phyloP scores from a whole-genome alignment of 2,329 filamentous ascomycete species.

The Aureobasidium sp. region DNA sequence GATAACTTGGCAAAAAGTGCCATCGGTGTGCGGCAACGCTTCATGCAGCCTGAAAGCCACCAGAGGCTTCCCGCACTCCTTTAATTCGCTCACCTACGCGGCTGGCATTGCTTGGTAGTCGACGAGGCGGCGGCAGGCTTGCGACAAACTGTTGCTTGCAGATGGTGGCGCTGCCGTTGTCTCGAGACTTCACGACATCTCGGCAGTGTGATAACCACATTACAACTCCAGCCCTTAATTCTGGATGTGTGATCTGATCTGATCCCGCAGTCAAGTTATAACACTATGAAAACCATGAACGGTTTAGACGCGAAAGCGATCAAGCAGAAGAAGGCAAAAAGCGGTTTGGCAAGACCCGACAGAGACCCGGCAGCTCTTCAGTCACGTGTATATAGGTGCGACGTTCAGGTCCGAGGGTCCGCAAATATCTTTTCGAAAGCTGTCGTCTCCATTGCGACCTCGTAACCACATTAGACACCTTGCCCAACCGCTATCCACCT shows the following conservation, averaged over 20 bases:
- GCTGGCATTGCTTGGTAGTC: conserved; percentile 4
- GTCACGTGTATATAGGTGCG: too few relatives aligned
- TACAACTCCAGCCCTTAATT: background rate
- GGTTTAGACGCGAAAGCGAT: too few relatives aligned
- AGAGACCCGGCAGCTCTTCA: too few relatives aligned
- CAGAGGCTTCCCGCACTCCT: background rate
- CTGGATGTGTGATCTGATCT: background rate
- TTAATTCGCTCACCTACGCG: background rate
- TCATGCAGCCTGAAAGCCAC: conserved; percentile 5
- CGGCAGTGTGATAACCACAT: background rate
- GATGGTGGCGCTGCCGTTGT: background rate
- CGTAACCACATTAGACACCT: too few relatives aligned
- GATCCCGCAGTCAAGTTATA: too few relatives aligned
- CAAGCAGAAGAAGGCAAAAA: too few relatives aligned
- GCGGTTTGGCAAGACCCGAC: too few relatives aligned
- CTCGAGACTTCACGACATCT: background rate
- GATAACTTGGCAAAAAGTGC: background rate
- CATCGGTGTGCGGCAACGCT: background rate
- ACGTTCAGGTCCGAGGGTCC: too few relatives aligned
- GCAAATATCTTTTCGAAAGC: too few relatives aligned
- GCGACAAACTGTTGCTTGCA: background rate
- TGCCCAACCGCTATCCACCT: too few relatives aligned
- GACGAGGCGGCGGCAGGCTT: background rate
- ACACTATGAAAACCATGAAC: too few relatives aligned
- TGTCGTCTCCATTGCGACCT: too few relatives aligned